A percentile compares a stretch with the other conserved stretches of the same genome.
These are phyloP conservation scores for Amanita phalloides DNA, from an alignment of 768 basidiomycete genomes.

Conservation along the genomic window DNA sequence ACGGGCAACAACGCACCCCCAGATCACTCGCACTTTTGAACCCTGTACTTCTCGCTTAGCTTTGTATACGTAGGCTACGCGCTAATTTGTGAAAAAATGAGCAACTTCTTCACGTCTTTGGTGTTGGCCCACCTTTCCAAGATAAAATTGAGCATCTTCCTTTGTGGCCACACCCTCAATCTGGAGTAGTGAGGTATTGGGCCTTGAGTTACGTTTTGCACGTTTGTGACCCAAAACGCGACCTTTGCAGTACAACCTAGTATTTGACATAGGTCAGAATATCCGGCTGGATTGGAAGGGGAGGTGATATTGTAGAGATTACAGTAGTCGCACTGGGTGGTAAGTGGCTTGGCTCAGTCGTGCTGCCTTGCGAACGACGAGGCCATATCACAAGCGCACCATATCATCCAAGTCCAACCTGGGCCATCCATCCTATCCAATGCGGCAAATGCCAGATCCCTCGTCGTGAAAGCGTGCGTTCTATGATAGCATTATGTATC, in stretches of 20 bases:
- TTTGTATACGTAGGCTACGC: conserved; percentile 96
- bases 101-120: neutral
- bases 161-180: conserved; percentile 93
- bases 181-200: conserved; percentile 93
- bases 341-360: neutral
- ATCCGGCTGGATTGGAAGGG: conserved; percentile 1
- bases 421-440: conserved; percentile 29
- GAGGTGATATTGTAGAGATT: neutral
- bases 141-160: conserved; percentile 95
- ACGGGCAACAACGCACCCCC: conserved; percentile 58
- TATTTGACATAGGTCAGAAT: conserved; percentile 12
- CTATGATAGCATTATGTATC: conserved; percentile 17
- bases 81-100: conserved; percentile 31
- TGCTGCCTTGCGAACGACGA: neutral
- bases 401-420: conserved; percentile 19
- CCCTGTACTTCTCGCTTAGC: conserved; percentile 92
- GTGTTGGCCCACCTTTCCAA: conserved; percentile 75
- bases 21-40: conserved; percentile 94
- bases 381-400: neutral
- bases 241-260: conserved; percentile 91
- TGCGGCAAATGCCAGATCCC: conserved; percentile 4
- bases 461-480: neutral
- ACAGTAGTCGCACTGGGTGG: neutral
- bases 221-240: conserved; percentile 98
- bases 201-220: conserved; percentile 91